phyloP scores from a whole-genome alignment of 768 basidiomycete genomes.

The Suillus decipiens region DNA sequence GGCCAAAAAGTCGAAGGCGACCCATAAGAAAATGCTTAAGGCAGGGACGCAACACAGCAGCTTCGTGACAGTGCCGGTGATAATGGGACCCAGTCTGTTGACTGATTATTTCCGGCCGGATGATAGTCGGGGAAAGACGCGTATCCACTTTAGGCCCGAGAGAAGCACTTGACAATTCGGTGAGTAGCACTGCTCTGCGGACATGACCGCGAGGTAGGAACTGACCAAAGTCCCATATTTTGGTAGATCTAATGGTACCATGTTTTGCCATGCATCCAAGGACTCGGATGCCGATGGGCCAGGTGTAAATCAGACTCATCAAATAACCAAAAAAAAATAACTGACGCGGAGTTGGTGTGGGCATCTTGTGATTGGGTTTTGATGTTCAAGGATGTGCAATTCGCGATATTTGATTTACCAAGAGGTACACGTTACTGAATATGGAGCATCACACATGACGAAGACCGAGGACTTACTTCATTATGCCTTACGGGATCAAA shows the following conservation, averaged over 20 bases:
- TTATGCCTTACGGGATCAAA: neutral
- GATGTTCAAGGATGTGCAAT: neutral
- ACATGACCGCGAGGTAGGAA: neutral
- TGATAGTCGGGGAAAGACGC: neutral
- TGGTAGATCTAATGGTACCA: constrained; percentile 6
- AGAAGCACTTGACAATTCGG: neutral
- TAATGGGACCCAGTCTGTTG: constrained; percentile 1
- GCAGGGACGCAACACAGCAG: neutral
- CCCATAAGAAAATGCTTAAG: neutral
- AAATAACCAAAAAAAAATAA: neutral
- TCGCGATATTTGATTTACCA: neutral
- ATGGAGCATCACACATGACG: neutral
- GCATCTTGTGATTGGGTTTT: constrained; percentile 1
- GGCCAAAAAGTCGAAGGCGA: constrained; percentile 1
- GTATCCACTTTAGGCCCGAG: neutral
- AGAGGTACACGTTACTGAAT: neutral
- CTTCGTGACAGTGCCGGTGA: constrained; percentile 4
- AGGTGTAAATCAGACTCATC: neutral
- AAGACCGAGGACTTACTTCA: constrained; percentile 5
- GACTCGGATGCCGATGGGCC: neutral
- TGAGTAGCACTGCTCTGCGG: neutral
- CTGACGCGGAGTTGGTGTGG: constrained; percentile 5
- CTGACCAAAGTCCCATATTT: neutral
- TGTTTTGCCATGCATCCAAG: constrained; percentile 2
- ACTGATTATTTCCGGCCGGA: neutral